Evolutionary conservation across 2,329 filamentous ascomycete species (phyloP), one percentile per base, ranked within the genome.

Genomic region (Sporothrix pallida): DNA sequence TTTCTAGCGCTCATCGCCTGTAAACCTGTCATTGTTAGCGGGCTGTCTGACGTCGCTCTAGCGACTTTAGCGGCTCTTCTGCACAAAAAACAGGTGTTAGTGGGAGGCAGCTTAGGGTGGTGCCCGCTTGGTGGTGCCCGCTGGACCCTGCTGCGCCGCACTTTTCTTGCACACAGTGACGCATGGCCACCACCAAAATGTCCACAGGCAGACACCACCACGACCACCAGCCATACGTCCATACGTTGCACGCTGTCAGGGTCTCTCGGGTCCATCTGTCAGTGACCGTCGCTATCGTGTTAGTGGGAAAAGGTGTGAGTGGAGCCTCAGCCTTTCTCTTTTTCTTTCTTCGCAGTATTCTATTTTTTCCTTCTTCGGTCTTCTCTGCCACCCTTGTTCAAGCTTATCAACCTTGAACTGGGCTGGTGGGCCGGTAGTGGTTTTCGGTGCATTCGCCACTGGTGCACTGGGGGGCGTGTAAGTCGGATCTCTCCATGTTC

Each of bases 101-200:
- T 15, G 56, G 54, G 56, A 60, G 56, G 56, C 23, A 37, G 56
- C 56, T 60, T 4, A 23, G 26, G 37, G 20, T 8, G n/a, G 31
- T 10, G 60, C 60, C n/a, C 42, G 60, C 54, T 6, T 6, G 23
- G 50, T n/a, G 48, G 20, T 56, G 52, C 52, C 52, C 52, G 20
- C 52, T 26, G 52, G 42, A 48, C 42, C n/a, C 67, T 56, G 67
- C 67, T 70, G 65, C 65, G 65, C 65, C 65, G 65, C 65, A 48
- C 23, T 17, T 37, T 37, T 62, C 23, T 46, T 17, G 13, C 65
- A 37, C 65, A 20, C 20, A 70, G 50, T 70, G 67, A 70, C 67
- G 67, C 50, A 70, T 3, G n/a, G n/a, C 50, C 13, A n/a, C 52
- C 52, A 56, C 52, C 52, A 56, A 26, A 54, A 56, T 26, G 42